phyloP scores from a whole-genome alignment of 345 rosid genomes.

The Salix koriyanagi region DNA sequence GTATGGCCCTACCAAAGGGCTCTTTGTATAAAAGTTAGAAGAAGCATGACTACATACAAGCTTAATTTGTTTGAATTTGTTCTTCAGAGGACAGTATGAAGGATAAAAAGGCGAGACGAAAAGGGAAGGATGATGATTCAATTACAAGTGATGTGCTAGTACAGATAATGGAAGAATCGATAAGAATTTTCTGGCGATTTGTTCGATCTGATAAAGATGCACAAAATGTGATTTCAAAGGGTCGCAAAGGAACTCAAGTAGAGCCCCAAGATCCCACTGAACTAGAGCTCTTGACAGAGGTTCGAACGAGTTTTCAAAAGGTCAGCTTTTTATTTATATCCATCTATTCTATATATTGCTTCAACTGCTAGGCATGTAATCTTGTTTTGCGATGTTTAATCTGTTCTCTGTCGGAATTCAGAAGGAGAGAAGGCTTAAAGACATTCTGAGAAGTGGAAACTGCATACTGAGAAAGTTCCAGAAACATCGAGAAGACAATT shows the following conservation, averaged over 20 bases:
- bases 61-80: not conserved
- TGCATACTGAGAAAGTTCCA: slow-evolving; percentile 49
- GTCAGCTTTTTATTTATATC: slow-evolving; percentile 26
- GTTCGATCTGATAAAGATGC: slow-evolving; percentile 72
- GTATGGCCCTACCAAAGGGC: not conserved
- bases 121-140: slow-evolving; percentile 33
- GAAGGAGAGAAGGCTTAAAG: slow-evolving; percentile 68
- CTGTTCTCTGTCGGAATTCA: slow-evolving; percentile 21
- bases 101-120: slow-evolving; percentile 46
- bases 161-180: slow-evolving; percentile 87
- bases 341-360: not conserved
- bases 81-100: slow-evolving; percentile 63
- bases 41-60: slow-evolving; percentile 1
- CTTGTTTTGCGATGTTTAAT: not conserved
- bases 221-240: slow-evolving; percentile 30
- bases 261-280: slow-evolving; percentile 57
- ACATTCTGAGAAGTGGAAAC: slow-evolving; percentile 44
- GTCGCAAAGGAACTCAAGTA: slow-evolving; percentile 42
- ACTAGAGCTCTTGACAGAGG: slow-evolving; percentile 45
- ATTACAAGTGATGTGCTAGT: slow-evolving; percentile 61
- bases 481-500: slow-evolving; percentile 37
- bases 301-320: slow-evolving; percentile 56
- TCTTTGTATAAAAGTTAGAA: not conserved
- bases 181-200: slow-evolving; percentile 80
- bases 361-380: not conserved